A percentile compares a stretch with the other conserved stretches of the same genome.
These are phyloP conservation scores for Terfezia claveryi DNA, from an alignment of 495 filamentous ascomycete species.

Conservation along the genomic window DNA sequence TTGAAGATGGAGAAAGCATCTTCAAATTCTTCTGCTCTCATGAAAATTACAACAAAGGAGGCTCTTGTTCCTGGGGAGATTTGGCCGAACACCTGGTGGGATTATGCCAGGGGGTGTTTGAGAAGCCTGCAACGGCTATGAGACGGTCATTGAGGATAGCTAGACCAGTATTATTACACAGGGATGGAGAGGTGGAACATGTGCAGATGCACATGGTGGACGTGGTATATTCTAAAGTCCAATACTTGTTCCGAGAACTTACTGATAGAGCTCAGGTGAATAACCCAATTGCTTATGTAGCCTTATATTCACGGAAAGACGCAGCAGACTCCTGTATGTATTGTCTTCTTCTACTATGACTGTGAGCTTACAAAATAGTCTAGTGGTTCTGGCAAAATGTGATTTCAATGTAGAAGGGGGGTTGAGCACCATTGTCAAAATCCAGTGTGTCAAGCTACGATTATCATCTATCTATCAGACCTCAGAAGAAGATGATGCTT, in stretches of 20 bases:
- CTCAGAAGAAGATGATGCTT: constrained; percentile 16
- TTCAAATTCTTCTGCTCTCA: constrained; percentile 13
- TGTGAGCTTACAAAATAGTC: neutral
- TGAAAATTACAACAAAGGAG: constrained; percentile 5
- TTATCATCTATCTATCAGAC: neutral
- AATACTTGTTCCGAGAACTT: neutral
- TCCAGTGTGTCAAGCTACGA: constrained; percentile 24
- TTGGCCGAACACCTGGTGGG: constrained; percentile 28
- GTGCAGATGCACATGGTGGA: constrained; percentile 22
- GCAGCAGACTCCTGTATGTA: constrained; percentile 20
- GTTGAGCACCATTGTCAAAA: constrained; percentile 29
- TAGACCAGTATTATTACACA: constrained; percentile 26
- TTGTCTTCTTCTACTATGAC: neutral
- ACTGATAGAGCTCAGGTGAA: constrained; percentile 1
- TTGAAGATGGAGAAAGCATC: constrained; percentile 16
- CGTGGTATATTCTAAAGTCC: constrained; percentile 6
- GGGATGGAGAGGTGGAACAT: constrained; percentile 6
- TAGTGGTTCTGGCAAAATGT: constrained; percentile 32
- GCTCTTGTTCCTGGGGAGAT: constrained; percentile 24
- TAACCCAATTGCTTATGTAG: constrained; percentile 18
- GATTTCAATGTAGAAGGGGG: constrained; percentile 30
- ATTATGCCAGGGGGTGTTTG: constrained; percentile 35
- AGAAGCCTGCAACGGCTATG: constrained; percentile 35
- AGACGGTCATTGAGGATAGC: constrained; percentile 34
- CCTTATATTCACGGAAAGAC: constrained; percentile 11